Evolutionary conservation across 75 land plant species (phyloP).

Genomic region (Cryptomeria japonica): DNA sequence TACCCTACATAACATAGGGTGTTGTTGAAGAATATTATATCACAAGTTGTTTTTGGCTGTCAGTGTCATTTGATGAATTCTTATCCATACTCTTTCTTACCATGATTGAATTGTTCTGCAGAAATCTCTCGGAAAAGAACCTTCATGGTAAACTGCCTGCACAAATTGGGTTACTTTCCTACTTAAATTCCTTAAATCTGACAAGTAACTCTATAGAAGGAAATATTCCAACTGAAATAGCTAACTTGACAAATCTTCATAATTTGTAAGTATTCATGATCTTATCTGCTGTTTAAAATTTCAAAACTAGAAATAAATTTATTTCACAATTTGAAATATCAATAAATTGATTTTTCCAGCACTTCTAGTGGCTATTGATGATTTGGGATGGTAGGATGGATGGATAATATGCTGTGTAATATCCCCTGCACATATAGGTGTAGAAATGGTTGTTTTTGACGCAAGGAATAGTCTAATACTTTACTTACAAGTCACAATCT

Average conservation of each 20-base stretch:
- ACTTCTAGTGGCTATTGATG: not conserved
- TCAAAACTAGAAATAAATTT: not conserved
- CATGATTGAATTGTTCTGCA: not conserved
- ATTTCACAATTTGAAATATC: not conserved
- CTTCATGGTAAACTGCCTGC: slow-evolving; percentile 7
- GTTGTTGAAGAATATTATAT: not conserved
- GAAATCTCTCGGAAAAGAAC: not conserved
- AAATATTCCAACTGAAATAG: slow-evolving; percentile 6
- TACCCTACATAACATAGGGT: not conserved
- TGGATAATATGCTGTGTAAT: not conserved
- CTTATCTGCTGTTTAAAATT: not conserved
- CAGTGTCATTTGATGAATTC: not conserved
- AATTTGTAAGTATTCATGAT: slow-evolving; percentile 1
- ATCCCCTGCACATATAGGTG: too few species aligned
- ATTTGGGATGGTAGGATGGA: not conserved
- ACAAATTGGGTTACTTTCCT: slow-evolving; percentile 9
- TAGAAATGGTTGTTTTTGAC: too few species aligned
- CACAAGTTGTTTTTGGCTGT: not conserved
- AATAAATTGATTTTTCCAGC: not conserved
- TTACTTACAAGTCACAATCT: too few species aligned
- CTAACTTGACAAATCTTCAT: slow-evolving; percentile 8
- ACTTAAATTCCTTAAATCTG: not conserved
- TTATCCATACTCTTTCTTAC: not conserved
- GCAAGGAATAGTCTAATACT: too few species aligned
- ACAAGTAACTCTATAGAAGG: not conserved